Evolutionary conservation across 164 flowering plant genomes (phyloP).

Genomic region (Nymphaea thermarum): DNA sequence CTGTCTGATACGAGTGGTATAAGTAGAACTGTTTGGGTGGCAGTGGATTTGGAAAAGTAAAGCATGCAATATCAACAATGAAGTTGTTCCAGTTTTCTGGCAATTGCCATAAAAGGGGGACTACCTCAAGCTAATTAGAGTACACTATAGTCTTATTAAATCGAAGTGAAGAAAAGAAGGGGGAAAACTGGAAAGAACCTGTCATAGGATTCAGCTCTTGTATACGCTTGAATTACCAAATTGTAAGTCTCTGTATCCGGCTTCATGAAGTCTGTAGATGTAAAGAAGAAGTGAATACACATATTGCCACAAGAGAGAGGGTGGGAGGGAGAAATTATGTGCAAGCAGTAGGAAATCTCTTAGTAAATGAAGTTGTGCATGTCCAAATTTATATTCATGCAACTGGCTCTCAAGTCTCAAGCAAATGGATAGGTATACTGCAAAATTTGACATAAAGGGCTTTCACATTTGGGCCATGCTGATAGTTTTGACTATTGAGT

Average conservation of each 20-base stretch:
- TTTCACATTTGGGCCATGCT: too few relatives aligned
- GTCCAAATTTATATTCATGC: too few relatives aligned
- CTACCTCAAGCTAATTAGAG: background rate
- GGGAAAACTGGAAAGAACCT: slow-evolving; percentile 25
- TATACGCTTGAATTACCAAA: slow-evolving; percentile 97
- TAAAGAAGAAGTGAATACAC: slow-evolving; percentile 7
- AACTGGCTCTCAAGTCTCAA: too few relatives aligned
- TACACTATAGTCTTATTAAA: too few relatives aligned
- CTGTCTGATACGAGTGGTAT: too few relatives aligned
- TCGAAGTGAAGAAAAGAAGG: background rate
- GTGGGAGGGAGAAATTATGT: background rate
- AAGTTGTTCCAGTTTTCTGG: background rate
- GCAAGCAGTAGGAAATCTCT: background rate
- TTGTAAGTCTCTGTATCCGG: slow-evolving; percentile 94
- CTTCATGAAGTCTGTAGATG: slow-evolving; percentile 68
- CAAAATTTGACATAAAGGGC: too few relatives aligned
- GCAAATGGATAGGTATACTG: too few relatives aligned
- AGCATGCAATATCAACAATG: background rate
- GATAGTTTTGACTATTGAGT: too few relatives aligned
- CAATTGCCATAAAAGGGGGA: too few relatives aligned
- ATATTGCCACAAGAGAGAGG: background rate
- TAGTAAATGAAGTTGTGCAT: too few relatives aligned
- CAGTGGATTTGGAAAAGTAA: background rate
- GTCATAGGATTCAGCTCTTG: slow-evolving; percentile 95
- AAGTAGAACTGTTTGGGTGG: too few relatives aligned